Base-by-base conservation (phyloP, 1,139 yeast species). In the Saccharomyces uvarum region DNA sequence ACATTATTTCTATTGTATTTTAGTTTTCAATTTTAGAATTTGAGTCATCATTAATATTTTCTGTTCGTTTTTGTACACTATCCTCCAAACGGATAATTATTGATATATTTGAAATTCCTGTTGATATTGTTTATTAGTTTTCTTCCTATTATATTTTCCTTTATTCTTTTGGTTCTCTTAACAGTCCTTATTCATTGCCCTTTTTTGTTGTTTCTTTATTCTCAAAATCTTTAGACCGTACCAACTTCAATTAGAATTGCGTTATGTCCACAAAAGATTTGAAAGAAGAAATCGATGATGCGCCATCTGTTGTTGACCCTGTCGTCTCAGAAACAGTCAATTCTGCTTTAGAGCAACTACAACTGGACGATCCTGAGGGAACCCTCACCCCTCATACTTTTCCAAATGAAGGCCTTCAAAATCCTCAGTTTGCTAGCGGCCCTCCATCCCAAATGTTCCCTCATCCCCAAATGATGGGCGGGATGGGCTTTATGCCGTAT, bases 331-430 rank as follows among this genome's bases (percentile, higher is more conserved):
- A 61, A 55, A 61, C 65, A 4, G 60, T 68, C 33, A 63, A 62
- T 49, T 62, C 69, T 27, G 72, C 70, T 24, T 53, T 69, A 53
- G 70, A 65, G 27, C 70, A 67, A 49, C 54, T 69, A 48, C 67
- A 68, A 51, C 53, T 69, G 50, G 69, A 67, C 51, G 69, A 27
- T 26, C 56, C 52, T 21, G 56, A 47, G 32, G 51, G 44, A 21
- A 21, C 32, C 27, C n/a, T 48, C 29, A 5, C 51, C 21, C 9
- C 41, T n/a, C 7, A 48, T 27, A 24, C 44, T 50, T 29, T 42
- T 24, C 14, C n/a, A 7, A 32, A 32, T 26, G 29, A 9, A 26
- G 27, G 6, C 14, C 13, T 48, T 41, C 38, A 53, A 32, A 42
- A 51, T 44, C 47, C 51, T 4, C 47, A 53, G 38, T 41, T 31